Conservation (phyloP, 768 basidiomycete species). For the Kwoniella sp. region DNA sequence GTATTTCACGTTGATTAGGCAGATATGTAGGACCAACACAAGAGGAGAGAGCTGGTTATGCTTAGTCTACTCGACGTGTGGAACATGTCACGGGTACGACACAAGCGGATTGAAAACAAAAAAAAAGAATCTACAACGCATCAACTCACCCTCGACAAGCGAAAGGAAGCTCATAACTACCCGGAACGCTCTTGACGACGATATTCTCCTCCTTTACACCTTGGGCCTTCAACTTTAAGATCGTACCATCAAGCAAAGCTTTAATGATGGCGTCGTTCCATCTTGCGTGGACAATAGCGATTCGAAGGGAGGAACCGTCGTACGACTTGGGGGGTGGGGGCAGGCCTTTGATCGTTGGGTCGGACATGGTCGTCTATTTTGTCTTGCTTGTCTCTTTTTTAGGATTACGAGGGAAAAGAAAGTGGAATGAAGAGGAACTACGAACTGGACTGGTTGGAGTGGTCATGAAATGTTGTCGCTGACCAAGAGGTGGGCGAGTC, state of each 20-base stretch:
- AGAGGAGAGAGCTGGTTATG: too few relatives aligned
- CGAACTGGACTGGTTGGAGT: too few relatives aligned
- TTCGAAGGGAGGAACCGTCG: slow-evolving; percentile 78
- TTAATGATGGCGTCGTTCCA: slow-evolving; percentile 92
- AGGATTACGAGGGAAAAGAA: too few relatives aligned
- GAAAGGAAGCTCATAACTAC: slow-evolving; percentile 89
- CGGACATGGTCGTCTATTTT: slow-evolving; percentile 42
- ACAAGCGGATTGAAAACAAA: too few relatives aligned
- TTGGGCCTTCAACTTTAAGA: slow-evolving; percentile 74
- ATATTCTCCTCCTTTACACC: slow-evolving; percentile 92
- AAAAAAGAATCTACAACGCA: too few relatives aligned
- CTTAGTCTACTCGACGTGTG: too few relatives aligned
- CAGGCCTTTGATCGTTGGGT: slow-evolving; percentile 74
- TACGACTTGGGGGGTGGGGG: slow-evolving; percentile 64
- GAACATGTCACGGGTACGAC: too few relatives aligned
- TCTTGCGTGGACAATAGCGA: slow-evolving; percentile 92
- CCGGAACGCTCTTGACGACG: slow-evolving; percentile 85
- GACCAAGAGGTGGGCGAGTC: not conserved
- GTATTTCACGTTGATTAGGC: too few relatives aligned
- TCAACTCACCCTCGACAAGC: slow-evolving; percentile 73
- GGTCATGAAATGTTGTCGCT: not conserved
- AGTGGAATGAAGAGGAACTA: too few relatives aligned
- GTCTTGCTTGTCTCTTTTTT: too few relatives aligned
- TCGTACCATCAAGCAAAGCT: slow-evolving; percentile 75
- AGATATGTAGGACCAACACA: too few relatives aligned